Base-by-base conservation (phyloP, 2,329 filamentous ascomycete species). In the Hawksworthiomyces lignivorus region DNA sequence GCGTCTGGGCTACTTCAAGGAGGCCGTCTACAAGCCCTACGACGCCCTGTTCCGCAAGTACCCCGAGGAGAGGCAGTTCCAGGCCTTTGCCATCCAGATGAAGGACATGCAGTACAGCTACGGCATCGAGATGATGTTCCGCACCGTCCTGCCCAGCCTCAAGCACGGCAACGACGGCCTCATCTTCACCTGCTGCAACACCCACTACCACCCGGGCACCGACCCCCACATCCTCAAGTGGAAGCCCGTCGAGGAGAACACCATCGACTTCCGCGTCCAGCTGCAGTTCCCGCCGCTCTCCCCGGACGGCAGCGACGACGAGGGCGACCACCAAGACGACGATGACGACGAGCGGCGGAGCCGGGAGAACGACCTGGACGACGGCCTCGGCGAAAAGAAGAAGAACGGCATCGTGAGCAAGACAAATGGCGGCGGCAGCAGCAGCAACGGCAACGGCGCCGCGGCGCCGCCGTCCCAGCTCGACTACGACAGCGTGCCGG, bases 211-310 rank as follows among this genome's bases (percentile, higher is more conserved):
- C 53, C 82, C 84, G 51, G 92, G 92, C 51, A 98, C 92, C 11
- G 92, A 98, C 62, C 77, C 78, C 37, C 83, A 95, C 60, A 98
- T 96, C 49, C 70, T 98, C 29, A 98, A 98, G 62, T 98, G 92
- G 92, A 98, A 98, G 64, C 88, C 90, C 0, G 87, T 87, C 4
- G 73, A 86, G 50, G 92, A 98, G 61, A 98, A 98, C 66, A 94
- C 88, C 0, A 80, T 98, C 52, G 92, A 98, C 60, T 96, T 95
- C 61, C 77, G 84, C 31, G 73, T 97, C 53, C 77, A 76, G 39
- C 73, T 98, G 32, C 70, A 75, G 11, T 97, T 96, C 35, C 41
- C n/a, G n/a, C 32, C 21, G 4, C 39, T 83, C n/a, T 74, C 85
- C 45, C 82, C 83, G 1, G 84, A 92, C 52, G 75, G 77, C 35